A percentile compares a stretch with the other conserved stretches of the same genome.
Evolutionary conservation across 1,139 yeast genomes (phyloP).

Genomic region (Saccharomyces pastorianus): DNA sequence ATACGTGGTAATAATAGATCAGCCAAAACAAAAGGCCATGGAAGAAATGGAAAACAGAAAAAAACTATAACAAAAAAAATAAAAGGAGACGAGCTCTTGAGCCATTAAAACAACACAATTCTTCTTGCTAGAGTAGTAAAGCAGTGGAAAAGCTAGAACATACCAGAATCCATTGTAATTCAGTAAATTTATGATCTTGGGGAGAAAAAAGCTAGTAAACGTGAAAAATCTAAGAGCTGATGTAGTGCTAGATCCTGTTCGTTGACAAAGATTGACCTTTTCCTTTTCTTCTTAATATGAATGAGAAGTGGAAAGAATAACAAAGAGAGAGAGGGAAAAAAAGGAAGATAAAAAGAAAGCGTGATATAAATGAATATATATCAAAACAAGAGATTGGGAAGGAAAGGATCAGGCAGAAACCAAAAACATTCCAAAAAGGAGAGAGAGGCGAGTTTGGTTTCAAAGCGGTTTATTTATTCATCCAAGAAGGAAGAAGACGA

Average conservation of each 20-base stretch:
- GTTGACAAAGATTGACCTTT: background rate
- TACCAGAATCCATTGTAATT: conserved; percentile 23
- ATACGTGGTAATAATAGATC: background rate
- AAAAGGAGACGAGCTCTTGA: background rate
- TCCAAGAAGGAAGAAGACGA: background rate
- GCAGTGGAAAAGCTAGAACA: conserved; percentile 6
- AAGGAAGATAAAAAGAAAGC: background rate
- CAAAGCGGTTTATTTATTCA: background rate
- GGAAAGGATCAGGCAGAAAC: background rate
- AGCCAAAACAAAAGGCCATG: background rate
- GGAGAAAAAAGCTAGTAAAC: background rate
- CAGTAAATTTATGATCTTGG: background rate
- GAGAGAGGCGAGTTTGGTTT: background rate
- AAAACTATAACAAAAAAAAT: too few relatives aligned
- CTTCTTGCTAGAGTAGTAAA: background rate
- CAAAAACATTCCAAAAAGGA: background rate
- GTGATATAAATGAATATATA: conserved; percentile 1
- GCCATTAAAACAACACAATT: background rate
- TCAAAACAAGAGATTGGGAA: background rate
- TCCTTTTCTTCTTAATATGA: background rate
- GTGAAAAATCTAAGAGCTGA: conserved; percentile 1
- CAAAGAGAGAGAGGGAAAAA: background rate
- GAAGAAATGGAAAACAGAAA: background rate
- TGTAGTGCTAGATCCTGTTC: background rate
- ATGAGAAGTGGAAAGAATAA: background rate